A percentile compares a stretch with the other conserved stretches of the same genome.
Conservation (phyloP, 78 protist species). For the Diacronema lutheri region DNA sequence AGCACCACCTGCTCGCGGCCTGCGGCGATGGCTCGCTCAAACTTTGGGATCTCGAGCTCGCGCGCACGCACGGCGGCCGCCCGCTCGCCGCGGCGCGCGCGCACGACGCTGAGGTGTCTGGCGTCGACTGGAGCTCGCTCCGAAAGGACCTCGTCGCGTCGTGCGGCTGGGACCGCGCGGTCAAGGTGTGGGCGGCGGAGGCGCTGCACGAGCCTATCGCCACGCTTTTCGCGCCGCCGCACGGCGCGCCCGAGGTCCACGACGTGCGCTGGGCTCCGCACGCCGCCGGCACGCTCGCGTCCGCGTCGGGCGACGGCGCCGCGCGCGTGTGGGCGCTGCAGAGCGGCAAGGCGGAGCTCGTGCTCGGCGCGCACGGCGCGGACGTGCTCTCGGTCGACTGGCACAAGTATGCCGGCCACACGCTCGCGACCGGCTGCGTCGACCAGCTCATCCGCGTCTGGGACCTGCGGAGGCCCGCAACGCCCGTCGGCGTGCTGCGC, state of each 20-base stretch:
- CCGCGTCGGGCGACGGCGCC: slow-evolving; percentile 70
- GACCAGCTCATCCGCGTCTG: slow-evolving; percentile 66
- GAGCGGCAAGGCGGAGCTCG: background rate
- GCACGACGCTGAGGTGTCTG: slow-evolving; percentile 68
- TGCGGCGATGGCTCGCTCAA: slow-evolving; percentile 78
- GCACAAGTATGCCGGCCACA: slow-evolving; percentile 66
- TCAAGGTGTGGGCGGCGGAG: slow-evolving; percentile 57
- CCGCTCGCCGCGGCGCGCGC: slow-evolving; percentile 50
- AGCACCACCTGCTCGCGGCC: slow-evolving; percentile 55
- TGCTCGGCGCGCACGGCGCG: too few relatives aligned
- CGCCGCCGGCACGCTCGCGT: slow-evolving; percentile 51
- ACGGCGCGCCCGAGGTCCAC: slow-evolving; percentile 62
- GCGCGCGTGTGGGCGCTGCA: slow-evolving; percentile 62
- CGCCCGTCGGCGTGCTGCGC: slow-evolving; percentile 34
- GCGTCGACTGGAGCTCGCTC: slow-evolving; percentile 68
- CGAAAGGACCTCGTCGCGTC: slow-evolving; percentile 51
- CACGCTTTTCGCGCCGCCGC: background rate
- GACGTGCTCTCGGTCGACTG: background rate
- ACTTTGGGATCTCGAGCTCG: slow-evolving; percentile 49
- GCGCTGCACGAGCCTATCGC: slow-evolving; percentile 13
- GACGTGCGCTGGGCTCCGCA: slow-evolving; percentile 66
- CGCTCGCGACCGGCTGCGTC: slow-evolving; percentile 66
- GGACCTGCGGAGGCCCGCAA: slow-evolving; percentile 65
- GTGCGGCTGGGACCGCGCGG: slow-evolving; percentile 66
- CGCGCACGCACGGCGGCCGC: background rate